Evolutionary conservation across 1,139 yeast genomes (phyloP), one percentile per base, ranked within the genome.

Genomic region (Magnusiomyces ingens): DNA sequence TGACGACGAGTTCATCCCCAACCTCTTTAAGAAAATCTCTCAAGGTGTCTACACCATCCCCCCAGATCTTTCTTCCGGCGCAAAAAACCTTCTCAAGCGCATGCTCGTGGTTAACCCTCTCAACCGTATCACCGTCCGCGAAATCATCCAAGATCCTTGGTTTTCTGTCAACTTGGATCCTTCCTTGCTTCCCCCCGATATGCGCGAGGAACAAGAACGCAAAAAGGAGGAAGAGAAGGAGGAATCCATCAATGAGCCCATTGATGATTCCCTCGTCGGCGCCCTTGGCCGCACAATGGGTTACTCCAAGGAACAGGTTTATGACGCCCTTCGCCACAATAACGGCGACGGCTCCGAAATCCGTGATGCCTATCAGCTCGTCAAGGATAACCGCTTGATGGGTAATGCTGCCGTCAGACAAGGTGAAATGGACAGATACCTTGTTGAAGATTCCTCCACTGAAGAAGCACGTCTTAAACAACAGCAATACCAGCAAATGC

Each of bases 81-180:
- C 99, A 3, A 85, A 89, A 64, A 82, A 84, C 64, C 72, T 93
- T 62, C 79, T 93, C 60, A 88, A 95, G 42, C 80, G 89, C 65
- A 94, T 93, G 99, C 78, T 93, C 61, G 96, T 93, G 57, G 99
- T 94, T 36, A 91, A 93, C 67, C 99, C 99, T 36, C 76, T 93
- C 67, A 89, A 91, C 68, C 82, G 99, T 74, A 93, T 94, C 57
- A 91, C 98, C 17, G 90, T 93, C 52, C 91, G 85, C 64, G 97
- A 89, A 66, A 88, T 93, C 52, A 85, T 91, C 85, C 89, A 91
- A 64, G 97, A 93, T 67, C 93, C 88, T 59, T 93, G 99, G 99
- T 93, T 93, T 72, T 84, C 82, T 62, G 82, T 82, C 12, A 90
- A 82, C 54, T 78, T 94, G 59, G 90, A 93, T 47, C 91, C 85